phyloP scores from a whole-genome alignment of 148 eudicot species.

The Spergularia marina region DNA sequence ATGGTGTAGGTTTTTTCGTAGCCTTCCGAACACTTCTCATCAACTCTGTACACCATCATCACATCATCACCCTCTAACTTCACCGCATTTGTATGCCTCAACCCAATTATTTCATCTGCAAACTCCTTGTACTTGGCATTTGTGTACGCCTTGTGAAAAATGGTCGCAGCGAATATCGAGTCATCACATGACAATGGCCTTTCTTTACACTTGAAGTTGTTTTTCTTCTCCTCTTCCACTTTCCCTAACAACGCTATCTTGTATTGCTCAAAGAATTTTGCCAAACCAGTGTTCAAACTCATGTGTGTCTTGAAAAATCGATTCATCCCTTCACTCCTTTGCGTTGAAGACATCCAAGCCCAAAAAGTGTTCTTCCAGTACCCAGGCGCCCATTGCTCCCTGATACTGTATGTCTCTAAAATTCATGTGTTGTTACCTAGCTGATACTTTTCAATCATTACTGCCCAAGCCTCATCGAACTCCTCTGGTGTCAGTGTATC shows the following conservation, averaged over 20 bases:
- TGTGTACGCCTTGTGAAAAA: neutral
- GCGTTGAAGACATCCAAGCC: neutral
- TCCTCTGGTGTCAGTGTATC: neutral
- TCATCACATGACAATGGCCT: neutral
- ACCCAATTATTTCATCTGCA: neutral
- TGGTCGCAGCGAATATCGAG: neutral
- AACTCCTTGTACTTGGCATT: neutral
- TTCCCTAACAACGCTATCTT: neutral
- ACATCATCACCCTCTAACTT: too few relatives aligned
- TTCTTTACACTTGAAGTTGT: neutral
- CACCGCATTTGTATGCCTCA: neutral
- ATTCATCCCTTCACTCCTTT: neutral
- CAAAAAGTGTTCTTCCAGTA: neutral
- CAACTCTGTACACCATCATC: too few relatives aligned
- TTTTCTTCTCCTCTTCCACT: neutral
- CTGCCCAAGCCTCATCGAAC: too few relatives aligned
- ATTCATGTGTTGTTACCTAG: neutral
- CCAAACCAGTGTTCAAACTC: neutral
- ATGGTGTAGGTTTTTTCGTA: neutral
- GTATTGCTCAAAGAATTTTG: neutral
- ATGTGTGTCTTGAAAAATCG: neutral
- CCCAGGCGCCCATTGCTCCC: neutral
- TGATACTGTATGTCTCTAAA: neutral
- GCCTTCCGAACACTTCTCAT: neutral
- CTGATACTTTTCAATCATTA: neutral